Conservation (phyloP, 2,329 filamentous ascomycete species). For the Pseudogymnoascus sp. region DNA sequence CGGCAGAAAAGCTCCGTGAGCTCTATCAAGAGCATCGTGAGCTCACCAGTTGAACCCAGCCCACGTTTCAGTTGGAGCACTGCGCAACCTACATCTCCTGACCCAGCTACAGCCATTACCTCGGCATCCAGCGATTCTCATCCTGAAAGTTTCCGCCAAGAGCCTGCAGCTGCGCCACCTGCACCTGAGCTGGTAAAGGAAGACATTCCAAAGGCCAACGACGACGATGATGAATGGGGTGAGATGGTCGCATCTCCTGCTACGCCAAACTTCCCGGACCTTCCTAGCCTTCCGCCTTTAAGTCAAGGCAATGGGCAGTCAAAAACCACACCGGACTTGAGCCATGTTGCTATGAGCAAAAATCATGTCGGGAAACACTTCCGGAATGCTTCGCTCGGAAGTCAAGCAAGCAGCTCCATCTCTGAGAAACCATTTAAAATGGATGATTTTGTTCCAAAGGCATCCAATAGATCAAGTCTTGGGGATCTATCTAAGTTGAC, state of each 20-base stretch:
- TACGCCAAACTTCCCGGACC: slow-evolving; percentile 13
- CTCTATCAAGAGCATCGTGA: background rate
- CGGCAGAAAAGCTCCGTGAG: background rate
- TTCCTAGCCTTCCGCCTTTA: background rate
- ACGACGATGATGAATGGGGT: slow-evolving; percentile 32
- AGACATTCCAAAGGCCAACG: slow-evolving; percentile 9
- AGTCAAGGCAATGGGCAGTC: background rate
- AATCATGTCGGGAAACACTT: background rate
- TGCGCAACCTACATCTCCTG: background rate
- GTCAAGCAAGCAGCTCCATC: background rate
- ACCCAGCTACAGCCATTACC: background rate
- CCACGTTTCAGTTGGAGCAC: background rate
- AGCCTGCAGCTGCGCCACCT: background rate
- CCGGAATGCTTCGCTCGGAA: background rate
- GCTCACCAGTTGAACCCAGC: background rate
- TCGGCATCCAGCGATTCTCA: background rate
- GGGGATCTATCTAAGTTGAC: background rate
- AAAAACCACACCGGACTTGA: background rate
- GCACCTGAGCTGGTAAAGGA: background rate
- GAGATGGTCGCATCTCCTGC: slow-evolving; percentile 32
- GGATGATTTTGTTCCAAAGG: background rate
- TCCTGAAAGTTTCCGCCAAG: background rate
- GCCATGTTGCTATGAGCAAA: background rate
- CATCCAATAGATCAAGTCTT: background rate
- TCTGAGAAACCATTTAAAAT: background rate